These are phyloP conservation scores for Globisporangium uncinulatum DNA, from an alignment of 352 stramenopile species.

Conservation along the genomic window DNA sequence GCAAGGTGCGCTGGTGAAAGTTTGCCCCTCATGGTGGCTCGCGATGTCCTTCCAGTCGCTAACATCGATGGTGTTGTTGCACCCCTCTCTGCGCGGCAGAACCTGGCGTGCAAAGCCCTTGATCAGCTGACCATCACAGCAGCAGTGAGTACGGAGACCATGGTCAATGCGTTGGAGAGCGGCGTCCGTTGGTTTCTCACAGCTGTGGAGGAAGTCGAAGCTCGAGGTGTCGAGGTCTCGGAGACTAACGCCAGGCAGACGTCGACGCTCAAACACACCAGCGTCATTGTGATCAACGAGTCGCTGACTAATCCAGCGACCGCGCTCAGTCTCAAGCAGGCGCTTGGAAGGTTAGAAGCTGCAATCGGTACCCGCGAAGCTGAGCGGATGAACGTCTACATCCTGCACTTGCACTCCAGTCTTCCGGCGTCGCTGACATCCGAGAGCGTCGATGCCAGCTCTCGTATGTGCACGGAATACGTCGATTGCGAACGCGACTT, in stretches of 20 bases:
- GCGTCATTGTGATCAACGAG: constrained; percentile 13
- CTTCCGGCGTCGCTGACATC: background rate
- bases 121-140: constrained; percentile 6
- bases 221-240: background rate
- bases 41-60: constrained; percentile 1
- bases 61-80: too few species aligned
- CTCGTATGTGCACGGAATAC: constrained; percentile 10
- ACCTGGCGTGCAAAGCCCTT: constrained; percentile 8
- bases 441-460: background rate
- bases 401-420: constrained; percentile 11
- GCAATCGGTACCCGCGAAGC: background rate
- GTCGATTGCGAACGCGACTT: constrained; percentile 9
- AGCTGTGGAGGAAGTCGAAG: background rate
- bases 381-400: constrained; percentile 8
- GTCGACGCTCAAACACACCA: constrained; percentile 1
- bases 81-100: background rate
- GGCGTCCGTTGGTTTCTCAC: background rate
- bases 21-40: background rate
- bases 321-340: background rate
- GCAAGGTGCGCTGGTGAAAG: constrained; percentile 3
- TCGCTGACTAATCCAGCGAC: too few species aligned
- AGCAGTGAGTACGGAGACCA: background rate
- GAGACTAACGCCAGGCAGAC: background rate
- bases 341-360: background rate
- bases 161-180: background rate